Conservation (phyloP, 1,139 yeast species). For the Yamadazyma membranifaciens region DNA sequence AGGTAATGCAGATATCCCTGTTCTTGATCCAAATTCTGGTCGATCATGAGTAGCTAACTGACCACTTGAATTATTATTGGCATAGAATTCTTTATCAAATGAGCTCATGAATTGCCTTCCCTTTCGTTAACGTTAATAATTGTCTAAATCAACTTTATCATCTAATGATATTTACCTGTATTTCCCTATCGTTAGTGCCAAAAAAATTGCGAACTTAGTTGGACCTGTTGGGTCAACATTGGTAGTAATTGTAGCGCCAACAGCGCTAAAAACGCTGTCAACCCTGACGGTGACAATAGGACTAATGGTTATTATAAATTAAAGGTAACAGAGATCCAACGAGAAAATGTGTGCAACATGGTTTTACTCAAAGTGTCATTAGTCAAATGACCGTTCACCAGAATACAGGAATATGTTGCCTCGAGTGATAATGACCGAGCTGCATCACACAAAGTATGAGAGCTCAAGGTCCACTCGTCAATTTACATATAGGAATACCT, state of each 20-base stretch:
- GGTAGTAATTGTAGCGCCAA: too few species aligned
- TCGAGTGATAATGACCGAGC: constrained; percentile 50
- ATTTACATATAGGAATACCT: constrained; percentile 51
- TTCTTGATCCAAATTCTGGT: constrained; percentile 17
- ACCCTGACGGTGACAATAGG: too few species aligned
- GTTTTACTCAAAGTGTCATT: constrained; percentile 86
- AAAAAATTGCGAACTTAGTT: neutral
- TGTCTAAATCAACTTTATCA: too few species aligned
- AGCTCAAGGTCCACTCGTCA: constrained; percentile 68
- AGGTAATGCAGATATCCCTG: constrained; percentile 21
- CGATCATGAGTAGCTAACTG: constrained; percentile 7
- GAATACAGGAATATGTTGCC: constrained; percentile 94
- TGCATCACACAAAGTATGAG: constrained; percentile 43
- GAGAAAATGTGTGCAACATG: constrained; percentile 72
- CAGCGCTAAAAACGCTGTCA: too few species aligned
- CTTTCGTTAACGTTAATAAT: too few species aligned
- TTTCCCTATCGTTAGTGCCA: too few species aligned
- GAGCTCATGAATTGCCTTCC: neutral
- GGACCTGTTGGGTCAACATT: too few species aligned
- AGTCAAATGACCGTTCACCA: constrained; percentile 76
- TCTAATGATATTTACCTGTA: too few species aligned
- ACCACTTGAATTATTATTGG: constrained; percentile 6
- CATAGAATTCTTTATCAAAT: constrained; percentile 4
- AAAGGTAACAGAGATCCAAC: too few species aligned
- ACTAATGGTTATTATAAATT: neutral